Conservation (phyloP, 108 stramenopile genomes). For the Cyclostephanos tholiformis region DNA sequence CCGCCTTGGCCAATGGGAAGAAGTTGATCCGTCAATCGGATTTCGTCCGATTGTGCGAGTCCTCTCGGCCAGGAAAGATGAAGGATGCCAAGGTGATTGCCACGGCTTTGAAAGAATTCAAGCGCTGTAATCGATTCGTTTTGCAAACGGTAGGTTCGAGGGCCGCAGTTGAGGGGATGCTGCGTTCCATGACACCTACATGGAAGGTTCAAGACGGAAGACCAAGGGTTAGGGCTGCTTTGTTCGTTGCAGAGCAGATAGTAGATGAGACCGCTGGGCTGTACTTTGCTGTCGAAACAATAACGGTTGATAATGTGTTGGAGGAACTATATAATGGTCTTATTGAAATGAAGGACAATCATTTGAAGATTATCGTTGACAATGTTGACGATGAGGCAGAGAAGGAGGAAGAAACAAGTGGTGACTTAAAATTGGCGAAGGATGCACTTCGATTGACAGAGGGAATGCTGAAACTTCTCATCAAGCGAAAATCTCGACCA, state of each 20-base stretch:
- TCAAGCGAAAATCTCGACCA: constrained; percentile 42
- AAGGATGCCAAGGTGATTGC: constrained; percentile 48
- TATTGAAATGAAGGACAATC: constrained; percentile 36
- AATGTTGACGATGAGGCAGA: constrained; percentile 2
- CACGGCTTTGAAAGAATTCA: constrained; percentile 48
- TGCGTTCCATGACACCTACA: constrained; percentile 39
- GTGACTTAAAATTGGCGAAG: constrained; percentile 17
- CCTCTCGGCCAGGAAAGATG: constrained; percentile 39
- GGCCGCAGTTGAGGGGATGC: constrained; percentile 46
- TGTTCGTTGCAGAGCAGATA: constrained; percentile 35
- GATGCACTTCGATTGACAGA: constrained; percentile 18
- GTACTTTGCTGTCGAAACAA: constrained; percentile 36
- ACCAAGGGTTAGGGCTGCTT: constrained; percentile 20
- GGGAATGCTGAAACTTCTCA: constrained; percentile 25
- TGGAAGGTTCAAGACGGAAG: constrained; percentile 41
- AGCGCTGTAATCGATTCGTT: constrained; percentile 41
- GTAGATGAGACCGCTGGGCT: constrained; percentile 42
- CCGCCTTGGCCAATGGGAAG: constrained; percentile 25
- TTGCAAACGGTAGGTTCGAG: constrained; percentile 25
- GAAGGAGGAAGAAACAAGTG: constrained; percentile 13
- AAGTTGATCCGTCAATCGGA: constrained; percentile 42
- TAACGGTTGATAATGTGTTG: constrained; percentile 43
- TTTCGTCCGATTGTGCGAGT: constrained; percentile 38
- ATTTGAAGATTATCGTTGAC: constrained; percentile 21
- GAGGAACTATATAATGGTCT: constrained; percentile 20